Conservation (phyloP, 169 alveolate genomes). For the Pseudocohnilembus persalinus region DNA sequence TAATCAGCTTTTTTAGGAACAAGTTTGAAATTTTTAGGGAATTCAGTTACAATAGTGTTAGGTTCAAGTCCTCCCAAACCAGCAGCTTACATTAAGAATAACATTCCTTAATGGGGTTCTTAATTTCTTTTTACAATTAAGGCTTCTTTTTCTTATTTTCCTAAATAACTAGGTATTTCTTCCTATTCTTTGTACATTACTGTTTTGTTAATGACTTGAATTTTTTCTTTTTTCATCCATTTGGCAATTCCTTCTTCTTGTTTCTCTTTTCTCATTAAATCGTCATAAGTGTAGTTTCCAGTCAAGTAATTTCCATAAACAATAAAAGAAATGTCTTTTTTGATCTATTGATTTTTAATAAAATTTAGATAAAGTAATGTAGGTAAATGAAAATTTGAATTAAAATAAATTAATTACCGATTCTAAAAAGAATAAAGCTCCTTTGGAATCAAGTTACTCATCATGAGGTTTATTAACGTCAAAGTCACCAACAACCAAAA, state of each 20-base stretch:
- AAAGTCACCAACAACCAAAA: constrained; percentile 49
- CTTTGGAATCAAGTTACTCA: constrained; percentile 15
- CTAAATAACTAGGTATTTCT: neutral
- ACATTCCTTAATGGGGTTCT: constrained; percentile 20
- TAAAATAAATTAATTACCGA: neutral
- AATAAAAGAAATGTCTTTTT: neutral
- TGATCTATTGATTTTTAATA: too few species aligned
- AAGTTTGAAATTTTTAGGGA: neutral
- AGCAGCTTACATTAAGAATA: constrained; percentile 53
- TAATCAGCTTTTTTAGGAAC: neutral
- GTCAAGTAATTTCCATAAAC: neutral
- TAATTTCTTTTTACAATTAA: neutral
- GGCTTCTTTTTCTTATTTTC: neutral
- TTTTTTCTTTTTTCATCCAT: neutral
- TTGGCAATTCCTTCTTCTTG: neutral
- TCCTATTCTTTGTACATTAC: neutral
- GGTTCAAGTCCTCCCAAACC: constrained; percentile 77
- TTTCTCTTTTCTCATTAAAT: too few species aligned
- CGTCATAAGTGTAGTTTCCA: neutral
- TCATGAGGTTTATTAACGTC: constrained; percentile 25
- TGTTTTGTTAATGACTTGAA: neutral
- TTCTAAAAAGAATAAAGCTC: neutral
- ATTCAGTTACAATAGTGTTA: constrained; percentile 43
- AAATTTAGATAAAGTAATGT: too few species aligned
- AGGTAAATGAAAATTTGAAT: too few species aligned